These are phyloP conservation scores for Colletotrichum coccodes DNA, from an alignment of 2,329 filamentous ascomycete species.

Conservation along the genomic window DNA sequence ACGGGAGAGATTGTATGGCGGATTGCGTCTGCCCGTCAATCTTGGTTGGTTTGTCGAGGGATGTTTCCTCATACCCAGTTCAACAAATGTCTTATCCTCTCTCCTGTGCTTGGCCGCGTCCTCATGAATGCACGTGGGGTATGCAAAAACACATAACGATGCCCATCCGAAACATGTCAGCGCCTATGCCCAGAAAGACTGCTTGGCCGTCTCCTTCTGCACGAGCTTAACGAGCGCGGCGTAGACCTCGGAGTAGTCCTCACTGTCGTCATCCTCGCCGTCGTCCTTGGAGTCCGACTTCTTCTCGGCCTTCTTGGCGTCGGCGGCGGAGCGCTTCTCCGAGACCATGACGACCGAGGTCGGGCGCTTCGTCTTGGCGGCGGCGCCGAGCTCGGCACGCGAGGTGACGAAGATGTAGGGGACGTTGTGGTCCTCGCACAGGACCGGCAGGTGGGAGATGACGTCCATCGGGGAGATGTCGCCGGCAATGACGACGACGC, in stretches of 20 bases:
- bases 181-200: constrained; percentile 59
- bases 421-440: constrained; percentile 98
- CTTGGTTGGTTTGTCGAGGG: not conserved
- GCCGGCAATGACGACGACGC: constrained; percentile 90
- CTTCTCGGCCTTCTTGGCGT: constrained; percentile 55
- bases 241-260: constrained; percentile 72
- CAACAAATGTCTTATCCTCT: not conserved
- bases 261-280: constrained; percentile 60
- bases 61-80: not conserved
- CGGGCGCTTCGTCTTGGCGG: constrained; percentile 93
- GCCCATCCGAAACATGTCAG: not conserved
- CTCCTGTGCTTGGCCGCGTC: not conserved
- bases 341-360: constrained; percentile 95
- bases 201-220: constrained; percentile 72
- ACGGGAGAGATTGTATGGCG: not conserved
- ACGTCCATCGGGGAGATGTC: constrained; percentile 99
- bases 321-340: constrained; percentile 62
- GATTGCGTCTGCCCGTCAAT: not conserved
- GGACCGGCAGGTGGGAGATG: constrained; percentile 95
- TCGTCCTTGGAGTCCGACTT: constrained; percentile 55
- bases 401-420: constrained; percentile 96
- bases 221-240: constrained; percentile 73
- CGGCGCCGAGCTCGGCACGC: constrained; percentile 91
- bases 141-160: not conserved
- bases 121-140: not conserved